Base-by-base conservation (phyloP, 176 grass and related monocot species). In the Sorghum bicolor region DNA sequence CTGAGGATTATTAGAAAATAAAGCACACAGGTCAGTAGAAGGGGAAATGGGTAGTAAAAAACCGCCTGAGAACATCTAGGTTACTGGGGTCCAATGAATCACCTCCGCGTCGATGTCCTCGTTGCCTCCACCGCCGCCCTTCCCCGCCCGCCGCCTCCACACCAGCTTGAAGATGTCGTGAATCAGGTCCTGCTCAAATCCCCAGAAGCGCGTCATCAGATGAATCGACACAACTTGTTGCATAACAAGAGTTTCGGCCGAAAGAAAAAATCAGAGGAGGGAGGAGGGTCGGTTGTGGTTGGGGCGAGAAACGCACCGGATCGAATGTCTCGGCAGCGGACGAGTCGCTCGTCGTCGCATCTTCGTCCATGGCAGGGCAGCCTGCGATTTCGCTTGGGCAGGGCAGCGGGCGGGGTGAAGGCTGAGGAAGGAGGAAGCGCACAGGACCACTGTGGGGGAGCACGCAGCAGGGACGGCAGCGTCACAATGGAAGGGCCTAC, bases 81-180 rank as follows among this genome's bases (percentile, higher is more conserved):
- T 70, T 20, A 3, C 1, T 24, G 30, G 62, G n/a, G 47, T 22
- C 6, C 13, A 20, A 20, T 3, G 34, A 52, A 84, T 33, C 72
- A 98, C 96, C 93, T 95, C 89, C 60, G 81, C 15, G 4, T 92
- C 65, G 9, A 85, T 12, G 14, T 0, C 77, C 24, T 90, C 86
- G 5, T 83, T 84, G 4, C 15, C 81, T 12, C 29, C 68, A 19
- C 86, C 58, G n/a, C 84, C 48, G 3, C 52, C 63, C 61, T 57
- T 90, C 34, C 88, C 88, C 10, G 63, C 38, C 53, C 77, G 82
- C 67, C 85, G 82, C 77, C 74, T 85, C 89, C 96, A 98, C 76
- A 95, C 91, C 45, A 93, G 67, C 87, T 98, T 98, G 83, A 98
- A 98, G 55, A 98, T 91, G 30, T 91, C 87, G 34, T 75, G 85